A percentile compares a stretch with the other conserved stretches of the same genome.
phyloP scores from a whole-genome alignment of 1,284 basidiomycete species.

The Acaromyces ingoldii region DNA sequence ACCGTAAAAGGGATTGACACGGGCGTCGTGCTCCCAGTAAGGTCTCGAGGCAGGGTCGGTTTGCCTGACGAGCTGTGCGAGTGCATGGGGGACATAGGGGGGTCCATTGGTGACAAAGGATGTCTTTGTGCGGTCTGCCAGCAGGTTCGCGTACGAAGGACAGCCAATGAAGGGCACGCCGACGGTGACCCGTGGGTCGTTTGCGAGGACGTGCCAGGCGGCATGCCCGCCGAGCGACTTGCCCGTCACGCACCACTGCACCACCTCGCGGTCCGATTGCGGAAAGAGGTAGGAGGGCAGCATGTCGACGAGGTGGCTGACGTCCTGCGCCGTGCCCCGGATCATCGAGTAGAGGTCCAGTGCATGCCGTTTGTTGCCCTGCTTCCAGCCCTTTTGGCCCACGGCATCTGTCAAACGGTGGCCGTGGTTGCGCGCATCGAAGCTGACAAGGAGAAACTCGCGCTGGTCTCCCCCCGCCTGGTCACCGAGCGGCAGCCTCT shows the following conservation, averaged over 20 bases:
- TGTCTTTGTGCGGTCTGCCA: conserved; percentile 32
- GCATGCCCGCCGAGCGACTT: conserved; percentile 74
- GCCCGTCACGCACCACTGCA: conserved; percentile 65
- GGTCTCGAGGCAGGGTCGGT: conserved; percentile 36
- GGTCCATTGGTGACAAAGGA: conserved; percentile 37
- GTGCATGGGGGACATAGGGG: conserved; percentile 35
- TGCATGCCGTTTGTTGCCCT: conserved; percentile 42
- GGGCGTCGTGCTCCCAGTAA: conserved; percentile 24
- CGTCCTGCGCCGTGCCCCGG: conserved; percentile 62
- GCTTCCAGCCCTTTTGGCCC: conserved; percentile 50
- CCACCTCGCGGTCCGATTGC: conserved; percentile 61
- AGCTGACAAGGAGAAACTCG: conserved; percentile 48
- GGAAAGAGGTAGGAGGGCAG: conserved; percentile 74
- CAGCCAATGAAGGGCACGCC: conserved; percentile 72
- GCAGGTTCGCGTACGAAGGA: conserved; percentile 60
- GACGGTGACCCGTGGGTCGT: conserved; percentile 64
- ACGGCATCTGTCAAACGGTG: conserved; percentile 39
- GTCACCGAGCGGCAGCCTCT: conserved; percentile 6
- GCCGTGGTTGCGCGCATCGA: conserved; percentile 53
- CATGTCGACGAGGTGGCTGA: conserved; percentile 75
- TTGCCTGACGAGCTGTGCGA: conserved; percentile 29
- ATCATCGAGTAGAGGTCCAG: conserved; percentile 52
- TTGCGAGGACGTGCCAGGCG: conserved; percentile 63
- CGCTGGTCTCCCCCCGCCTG: conserved; percentile 8
- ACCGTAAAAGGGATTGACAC: conserved; percentile 36